phyloP scores from a whole-genome alignment of 257 asterid genomes.

The Solanum tarapatanum region DNA sequence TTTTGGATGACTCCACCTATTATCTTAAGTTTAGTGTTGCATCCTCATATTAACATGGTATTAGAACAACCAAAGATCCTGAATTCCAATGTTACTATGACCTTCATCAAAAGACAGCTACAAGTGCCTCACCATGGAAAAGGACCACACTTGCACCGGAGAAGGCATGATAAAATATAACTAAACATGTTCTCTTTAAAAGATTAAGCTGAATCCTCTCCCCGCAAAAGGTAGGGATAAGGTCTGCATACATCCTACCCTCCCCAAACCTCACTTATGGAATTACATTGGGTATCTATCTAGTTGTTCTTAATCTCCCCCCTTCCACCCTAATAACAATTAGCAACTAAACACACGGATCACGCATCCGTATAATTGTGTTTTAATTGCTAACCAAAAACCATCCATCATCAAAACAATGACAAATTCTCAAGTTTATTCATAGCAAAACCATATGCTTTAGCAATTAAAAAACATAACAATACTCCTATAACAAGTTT shows the following conservation, averaged over 20 bases:
- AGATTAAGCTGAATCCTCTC: background rate
- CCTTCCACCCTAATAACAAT: background rate
- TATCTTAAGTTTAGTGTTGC: background rate
- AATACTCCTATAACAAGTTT: background rate
- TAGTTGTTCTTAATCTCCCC: background rate
- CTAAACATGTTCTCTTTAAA: background rate
- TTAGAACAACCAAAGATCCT: background rate
- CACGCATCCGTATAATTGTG: background rate
- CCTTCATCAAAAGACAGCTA: slow-evolving; percentile 7
- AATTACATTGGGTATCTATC: background rate
- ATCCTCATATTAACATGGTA: background rate
- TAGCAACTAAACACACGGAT: background rate
- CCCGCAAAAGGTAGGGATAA: background rate
- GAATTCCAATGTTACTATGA: background rate
- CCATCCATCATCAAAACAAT: background rate
- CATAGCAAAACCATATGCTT: background rate
- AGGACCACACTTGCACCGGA: background rate
- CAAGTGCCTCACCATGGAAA: background rate
- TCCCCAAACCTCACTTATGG: background rate
- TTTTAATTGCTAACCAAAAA: background rate
- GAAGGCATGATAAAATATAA: background rate
- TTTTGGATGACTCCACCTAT: background rate
- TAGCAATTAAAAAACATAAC: background rate
- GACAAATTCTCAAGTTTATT: background rate
- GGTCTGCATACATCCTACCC: background rate